Evolutionary conservation across 2,329 filamentous ascomycete genomes (phyloP).

Genomic region (Diaporthe longicolla): DNA sequence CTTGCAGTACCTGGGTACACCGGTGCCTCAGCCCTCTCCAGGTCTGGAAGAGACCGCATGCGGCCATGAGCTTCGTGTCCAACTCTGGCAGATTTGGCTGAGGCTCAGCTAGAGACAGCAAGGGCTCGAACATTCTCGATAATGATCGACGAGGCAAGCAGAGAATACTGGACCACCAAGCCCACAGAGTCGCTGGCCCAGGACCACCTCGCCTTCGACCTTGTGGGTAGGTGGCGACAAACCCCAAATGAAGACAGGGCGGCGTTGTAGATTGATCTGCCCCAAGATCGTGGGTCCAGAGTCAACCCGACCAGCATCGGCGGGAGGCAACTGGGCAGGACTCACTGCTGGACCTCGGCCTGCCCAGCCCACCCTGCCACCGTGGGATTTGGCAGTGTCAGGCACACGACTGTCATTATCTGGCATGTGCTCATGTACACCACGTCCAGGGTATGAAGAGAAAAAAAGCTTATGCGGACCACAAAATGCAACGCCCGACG

Average conservation of each 20-base stretch:
- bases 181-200: background rate
- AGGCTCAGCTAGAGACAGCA: too few species aligned
- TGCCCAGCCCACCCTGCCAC: background rate
- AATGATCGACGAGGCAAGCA: background rate
- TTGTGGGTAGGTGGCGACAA: slow-evolving; percentile 17
- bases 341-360: slow-evolving; percentile 10
- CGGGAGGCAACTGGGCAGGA: background rate
- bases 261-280: slow-evolving; percentile 4
- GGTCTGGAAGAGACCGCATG: background rate
- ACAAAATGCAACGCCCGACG: slow-evolving; percentile 21
- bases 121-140: slow-evolving; percentile 17
- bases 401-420: background rate
- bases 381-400: background rate
- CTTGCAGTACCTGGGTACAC: background rate
- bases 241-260: background rate
- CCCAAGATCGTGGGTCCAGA: slow-evolving; percentile 27
- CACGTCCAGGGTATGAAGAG: background rate
- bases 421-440: slow-evolving; percentile 19
- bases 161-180: background rate
- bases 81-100: too few species aligned
- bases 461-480: slow-evolving; percentile 14
- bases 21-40: background rate
- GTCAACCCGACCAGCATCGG: slow-evolving; percentile 13
- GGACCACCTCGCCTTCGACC: background rate
- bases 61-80: too few species aligned